Evolutionary conservation across 768 basidiomycete species (phyloP).

Genomic region (Naganishia antarctica): DNA sequence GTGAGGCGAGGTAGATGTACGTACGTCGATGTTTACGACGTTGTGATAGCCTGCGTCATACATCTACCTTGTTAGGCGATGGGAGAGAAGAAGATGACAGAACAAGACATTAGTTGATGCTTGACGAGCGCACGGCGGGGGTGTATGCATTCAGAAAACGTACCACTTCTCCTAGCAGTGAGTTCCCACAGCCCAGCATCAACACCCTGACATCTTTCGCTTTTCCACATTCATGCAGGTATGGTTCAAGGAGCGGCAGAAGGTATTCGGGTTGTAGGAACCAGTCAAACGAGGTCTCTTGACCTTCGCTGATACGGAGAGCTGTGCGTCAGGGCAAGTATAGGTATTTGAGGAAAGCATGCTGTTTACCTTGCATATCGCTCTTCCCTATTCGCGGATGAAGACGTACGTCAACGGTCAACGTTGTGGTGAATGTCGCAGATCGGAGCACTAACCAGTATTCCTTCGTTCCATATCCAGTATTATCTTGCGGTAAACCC

Average conservation of each 20-base stretch:
- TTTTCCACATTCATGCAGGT: conserved; percentile 31
- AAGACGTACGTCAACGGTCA: too few species aligned
- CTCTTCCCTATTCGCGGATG: too few species aligned
- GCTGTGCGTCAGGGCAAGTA: not conserved
- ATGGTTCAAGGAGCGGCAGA: conserved; percentile 37
- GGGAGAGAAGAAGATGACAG: not conserved
- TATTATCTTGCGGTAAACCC: conserved; percentile 42
- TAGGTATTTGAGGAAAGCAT: not conserved
- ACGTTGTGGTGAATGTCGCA: too few species aligned
- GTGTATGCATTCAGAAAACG: not conserved
- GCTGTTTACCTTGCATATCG: conserved; percentile 42
- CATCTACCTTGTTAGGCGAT: conserved; percentile 33
- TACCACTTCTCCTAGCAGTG: conserved; percentile 42
- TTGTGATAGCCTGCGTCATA: conserved; percentile 49
- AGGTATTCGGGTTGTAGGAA: conserved; percentile 45
- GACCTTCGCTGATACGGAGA: conserved; percentile 37
- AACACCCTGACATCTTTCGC: conserved; percentile 37
- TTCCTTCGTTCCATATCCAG: conserved; percentile 47
- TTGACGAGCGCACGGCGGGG: not conserved
- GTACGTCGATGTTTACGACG: conserved; percentile 50
- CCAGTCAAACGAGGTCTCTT: conserved; percentile 48
- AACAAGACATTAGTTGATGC: not conserved
- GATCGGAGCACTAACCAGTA: conserved; percentile 49
- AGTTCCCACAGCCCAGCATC: conserved; percentile 49
- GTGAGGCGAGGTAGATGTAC: conserved; percentile 15